Conservation (phyloP, 106 monocot genomes). For the Dendrobium huoshanense region DNA sequence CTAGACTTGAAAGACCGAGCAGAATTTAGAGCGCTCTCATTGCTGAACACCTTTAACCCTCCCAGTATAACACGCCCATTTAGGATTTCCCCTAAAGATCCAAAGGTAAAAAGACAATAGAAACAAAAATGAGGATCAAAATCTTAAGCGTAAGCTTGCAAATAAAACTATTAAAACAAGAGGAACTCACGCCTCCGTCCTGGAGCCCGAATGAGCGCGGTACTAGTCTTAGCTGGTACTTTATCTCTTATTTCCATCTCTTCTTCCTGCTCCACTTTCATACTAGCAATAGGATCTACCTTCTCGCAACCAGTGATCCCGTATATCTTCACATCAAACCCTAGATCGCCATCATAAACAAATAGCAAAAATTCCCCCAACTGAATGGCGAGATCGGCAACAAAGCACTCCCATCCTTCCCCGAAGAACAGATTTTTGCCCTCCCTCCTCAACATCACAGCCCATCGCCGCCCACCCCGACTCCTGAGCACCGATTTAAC, state of each 20-base stretch:
- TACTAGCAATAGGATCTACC: not conserved
- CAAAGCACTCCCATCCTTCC: constrained; percentile 15
- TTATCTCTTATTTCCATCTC: not conserved
- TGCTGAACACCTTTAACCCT: not conserved
- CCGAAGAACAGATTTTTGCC: constrained; percentile 1
- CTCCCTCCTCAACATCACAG: not conserved
- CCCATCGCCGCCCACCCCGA: constrained; percentile 9
- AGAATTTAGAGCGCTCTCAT: constrained; percentile 6
- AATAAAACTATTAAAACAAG: not conserved
- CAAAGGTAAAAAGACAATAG: not conserved
- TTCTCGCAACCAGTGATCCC: constrained; percentile 11
- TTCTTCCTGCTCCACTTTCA: not conserved
- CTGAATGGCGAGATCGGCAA: not conserved
- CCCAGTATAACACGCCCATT: constrained; percentile 6
- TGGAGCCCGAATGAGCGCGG: not conserved
- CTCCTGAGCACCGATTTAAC: constrained; percentile 1
- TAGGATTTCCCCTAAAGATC: not conserved
- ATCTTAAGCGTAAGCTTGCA: not conserved
- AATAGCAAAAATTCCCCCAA: constrained; percentile 16
- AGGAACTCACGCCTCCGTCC: not conserved
- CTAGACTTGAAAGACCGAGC: constrained; percentile 8
- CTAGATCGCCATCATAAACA: constrained; percentile 9
- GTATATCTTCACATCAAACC: constrained; percentile 17
- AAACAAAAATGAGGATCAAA: not conserved
- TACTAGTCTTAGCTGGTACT: not conserved